Evolutionary conservation across 2,329 filamentous ascomycete genomes (phyloP), one percentile per base, ranked within the genome.

Genomic region (Stagonosporopsis tanaceti): DNA sequence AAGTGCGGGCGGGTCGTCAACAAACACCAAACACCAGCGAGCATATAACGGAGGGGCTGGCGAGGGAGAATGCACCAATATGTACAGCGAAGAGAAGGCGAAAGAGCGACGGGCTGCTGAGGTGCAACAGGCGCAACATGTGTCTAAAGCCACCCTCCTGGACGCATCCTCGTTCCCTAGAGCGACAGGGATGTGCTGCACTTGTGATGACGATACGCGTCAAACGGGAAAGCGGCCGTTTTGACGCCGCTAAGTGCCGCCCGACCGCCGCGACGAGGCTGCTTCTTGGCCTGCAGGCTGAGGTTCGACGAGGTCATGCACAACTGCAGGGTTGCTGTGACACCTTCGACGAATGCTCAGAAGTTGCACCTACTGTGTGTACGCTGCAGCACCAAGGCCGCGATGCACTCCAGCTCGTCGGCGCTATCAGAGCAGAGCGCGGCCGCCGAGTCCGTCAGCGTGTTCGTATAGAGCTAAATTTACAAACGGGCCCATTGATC

Each of bases 71-170:
- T n/a, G 45, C 42, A 41, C 44, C 32, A 47, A 57, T 25, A 22
- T 46, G 32, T 50, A 47, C 47, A 57, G 55, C 47, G 41, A 59
- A 60, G 50, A 45, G 38, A 48, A 55, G 41, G 41, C 47, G 59
- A 62, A 62, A 40, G 57, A 59, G 59, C 48, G 57, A 53, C 37
- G 55, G 57, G 57, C 39, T 53, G 34, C 42, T 48, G 25, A 37
- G 39, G 50, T 55, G 57, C 40, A 41, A 47, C 47, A 39, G 39
- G 54, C 47, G 46, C 41, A 57, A 50, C 50, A 53, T 25, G 40
- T 54, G 45, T 53, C 45, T 34, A 41, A 53, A 63, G 61, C 61
- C 50, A 52, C 41, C 53, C 41, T 63, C 52, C 54, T 50, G 48
- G 41, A 47, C 32, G 59, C 48, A 51, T 57, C 55, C 47, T 53